Conservation (phyloP, 495 filamentous ascomycete genomes). For the Penicillium manginii region DNA sequence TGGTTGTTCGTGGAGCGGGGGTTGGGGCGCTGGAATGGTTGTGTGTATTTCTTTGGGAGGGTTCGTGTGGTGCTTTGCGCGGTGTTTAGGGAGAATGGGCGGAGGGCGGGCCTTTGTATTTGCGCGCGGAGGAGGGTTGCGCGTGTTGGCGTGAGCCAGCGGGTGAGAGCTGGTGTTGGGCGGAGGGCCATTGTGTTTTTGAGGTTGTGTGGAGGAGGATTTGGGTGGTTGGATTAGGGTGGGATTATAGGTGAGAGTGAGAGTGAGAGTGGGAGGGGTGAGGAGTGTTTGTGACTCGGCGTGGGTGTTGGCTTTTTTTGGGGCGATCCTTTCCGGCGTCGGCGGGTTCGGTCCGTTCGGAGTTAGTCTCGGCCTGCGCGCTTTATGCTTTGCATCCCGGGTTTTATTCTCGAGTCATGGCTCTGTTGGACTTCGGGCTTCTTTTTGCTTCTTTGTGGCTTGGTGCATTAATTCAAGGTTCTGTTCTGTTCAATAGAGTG, state of each 20-base stretch:
- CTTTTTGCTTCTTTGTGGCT: too few species aligned
- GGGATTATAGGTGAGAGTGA: background rate
- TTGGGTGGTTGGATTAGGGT: background rate
- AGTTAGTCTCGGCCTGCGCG: background rate
- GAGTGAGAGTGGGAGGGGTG: background rate
- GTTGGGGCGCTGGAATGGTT: background rate
- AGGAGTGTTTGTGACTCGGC: background rate
- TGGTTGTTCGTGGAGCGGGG: background rate
- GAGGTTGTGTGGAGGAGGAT: background rate
- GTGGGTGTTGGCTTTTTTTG: constrained; percentile 8
- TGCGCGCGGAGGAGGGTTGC: too few species aligned
- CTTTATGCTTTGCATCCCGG: background rate
- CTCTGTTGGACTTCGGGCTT: too few species aligned
- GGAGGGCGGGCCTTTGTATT: too few species aligned
- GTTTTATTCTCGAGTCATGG: too few species aligned
- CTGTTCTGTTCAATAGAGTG: too few species aligned
- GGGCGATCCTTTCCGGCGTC: constrained; percentile 9
- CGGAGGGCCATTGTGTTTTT: background rate
- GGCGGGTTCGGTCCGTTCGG: constrained; percentile 12
- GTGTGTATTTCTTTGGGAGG: too few species aligned
- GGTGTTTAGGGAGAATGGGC: too few species aligned
- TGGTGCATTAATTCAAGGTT: too few species aligned
- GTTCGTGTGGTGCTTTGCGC: too few species aligned
- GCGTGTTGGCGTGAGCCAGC: too few species aligned
- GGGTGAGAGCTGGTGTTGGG: too few species aligned